Evolutionary conservation across 2,329 filamentous ascomycete genomes (phyloP), one percentile per base, ranked within the genome.

Genomic region (Bipolaris zeicola): DNA sequence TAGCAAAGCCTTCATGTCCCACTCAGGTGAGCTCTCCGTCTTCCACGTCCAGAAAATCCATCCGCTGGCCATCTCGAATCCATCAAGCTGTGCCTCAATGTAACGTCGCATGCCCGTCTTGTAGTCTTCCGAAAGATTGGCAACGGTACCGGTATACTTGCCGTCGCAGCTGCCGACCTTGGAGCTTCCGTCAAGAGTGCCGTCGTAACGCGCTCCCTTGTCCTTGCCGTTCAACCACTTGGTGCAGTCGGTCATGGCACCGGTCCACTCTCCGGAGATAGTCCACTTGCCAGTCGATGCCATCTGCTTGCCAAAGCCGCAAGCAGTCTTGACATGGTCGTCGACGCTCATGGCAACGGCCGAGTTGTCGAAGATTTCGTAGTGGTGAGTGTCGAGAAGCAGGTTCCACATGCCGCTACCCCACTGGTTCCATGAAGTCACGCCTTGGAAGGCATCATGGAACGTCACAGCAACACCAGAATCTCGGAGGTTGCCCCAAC

Each of bases 31-130:
- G 22, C 73, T 73, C 65, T 82, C 80, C 1, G 78, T 81, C 74
- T 81, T 81, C 79, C 79, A 81, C 4, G 76, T 79, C 80, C 80
- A 82, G 68, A 80, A 81, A 62, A 81, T 79, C 80, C 80, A 82
- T 1, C 80, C 80, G 2, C 61, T 71, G 4, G 77, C 78, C 72
- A 79, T 79, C 70, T 82, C 80, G 52, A 74, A 82, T 0, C 76
- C 80, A 36, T 78, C 76, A 3, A 82, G 75, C 63, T 82, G 79
- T 7, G 80, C 79, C 61, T 78, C 75, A 62, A 81, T 80, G 64
- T 78, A 81, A 28, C 70, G 69, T 18, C 74, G 68, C 50, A 81
- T 75, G 67, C 81, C 78, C 50, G 66, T 63, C 67, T 78, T 77
- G 66, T 81, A 78, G 16, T 68, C 77, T 6, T 66, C 58, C 14